These are phyloP conservation scores for Penicillium italicum DNA, from an alignment of 2,329 filamentous ascomycete species.

Conservation along the genomic window DNA sequence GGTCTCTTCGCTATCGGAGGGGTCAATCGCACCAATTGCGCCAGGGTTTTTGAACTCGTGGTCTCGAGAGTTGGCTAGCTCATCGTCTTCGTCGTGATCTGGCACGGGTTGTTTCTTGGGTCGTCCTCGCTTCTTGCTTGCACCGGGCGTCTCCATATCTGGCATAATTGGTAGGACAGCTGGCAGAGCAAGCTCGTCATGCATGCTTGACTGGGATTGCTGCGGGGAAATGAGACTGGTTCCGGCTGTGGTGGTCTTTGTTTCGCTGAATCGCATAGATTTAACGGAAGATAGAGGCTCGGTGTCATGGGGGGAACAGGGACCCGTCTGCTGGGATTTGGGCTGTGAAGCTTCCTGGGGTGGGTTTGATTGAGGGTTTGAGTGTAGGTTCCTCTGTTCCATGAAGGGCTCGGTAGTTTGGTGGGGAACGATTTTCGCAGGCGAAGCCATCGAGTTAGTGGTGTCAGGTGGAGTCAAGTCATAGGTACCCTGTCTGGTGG, in stretches of 20 bases:
- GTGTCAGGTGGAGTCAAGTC: conserved; percentile 12
- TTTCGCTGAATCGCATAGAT: conserved; percentile 23
- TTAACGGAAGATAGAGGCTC: conserved; percentile 38
- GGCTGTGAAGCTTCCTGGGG: conserved; percentile 16
- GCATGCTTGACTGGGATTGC: conserved; percentile 21
- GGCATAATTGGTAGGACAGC: conserved; percentile 17
- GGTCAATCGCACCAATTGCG: conserved; percentile 7
- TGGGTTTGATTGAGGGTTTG: background rate
- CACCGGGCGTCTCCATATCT: conserved; percentile 19
- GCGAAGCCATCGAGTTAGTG: conserved; percentile 1
- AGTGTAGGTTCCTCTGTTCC: background rate
- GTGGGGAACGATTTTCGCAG: background rate
- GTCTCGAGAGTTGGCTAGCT: conserved; percentile 20
- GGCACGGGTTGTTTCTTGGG: conserved; percentile 30
- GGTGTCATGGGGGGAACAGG: conserved; percentile 40
- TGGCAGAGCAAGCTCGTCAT: conserved; percentile 30
- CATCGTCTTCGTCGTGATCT: conserved; percentile 29
- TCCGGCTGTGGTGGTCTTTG: conserved; percentile 22
- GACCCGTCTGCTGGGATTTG: conserved; percentile 26
- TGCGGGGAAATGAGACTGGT: conserved; percentile 10
- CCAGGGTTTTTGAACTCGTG: background rate
- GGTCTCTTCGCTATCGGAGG: conserved; percentile 20
- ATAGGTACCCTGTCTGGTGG: background rate
- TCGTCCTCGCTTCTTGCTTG: conserved; percentile 30
- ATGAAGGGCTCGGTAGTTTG: background rate